Evolutionary conservation across 768 basidiomycete species (phyloP).

Genomic region (Trametes villosa): DNA sequence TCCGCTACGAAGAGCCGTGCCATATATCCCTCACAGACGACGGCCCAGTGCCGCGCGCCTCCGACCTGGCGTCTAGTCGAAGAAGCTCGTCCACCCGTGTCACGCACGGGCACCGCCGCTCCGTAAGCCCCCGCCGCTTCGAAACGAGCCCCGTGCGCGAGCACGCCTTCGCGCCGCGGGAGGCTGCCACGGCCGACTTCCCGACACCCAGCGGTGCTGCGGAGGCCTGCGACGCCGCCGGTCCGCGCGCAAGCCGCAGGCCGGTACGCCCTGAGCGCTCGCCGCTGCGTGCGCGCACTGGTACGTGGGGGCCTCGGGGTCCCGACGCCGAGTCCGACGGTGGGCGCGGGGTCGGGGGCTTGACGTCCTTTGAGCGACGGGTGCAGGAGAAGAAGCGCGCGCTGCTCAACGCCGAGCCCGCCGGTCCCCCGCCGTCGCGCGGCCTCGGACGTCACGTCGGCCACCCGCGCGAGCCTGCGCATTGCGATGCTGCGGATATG

Average conservation of each 20-base stretch:
- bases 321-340: too few relatives aligned
- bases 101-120: neutral
- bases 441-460: too few relatives aligned
- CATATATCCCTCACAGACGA: neutral
- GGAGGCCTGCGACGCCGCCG: neutral
- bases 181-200: too few relatives aligned
- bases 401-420: neutral
- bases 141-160: neutral
- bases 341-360: neutral
- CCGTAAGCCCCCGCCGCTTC: neutral
- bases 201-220: neutral
- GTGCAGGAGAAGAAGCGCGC: conserved; percentile 23
- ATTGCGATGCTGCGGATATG: neutral
- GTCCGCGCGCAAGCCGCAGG: neutral
- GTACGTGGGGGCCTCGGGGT: neutral
- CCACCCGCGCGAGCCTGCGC: neutral
- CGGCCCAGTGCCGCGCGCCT: neutral
- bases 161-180: neutral
- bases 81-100: neutral
- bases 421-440: neutral
- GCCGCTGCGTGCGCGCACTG: conserved; percentile 1
- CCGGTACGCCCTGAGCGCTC: conserved; percentile 12
- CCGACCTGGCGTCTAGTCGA: neutral
- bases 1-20: neutral
- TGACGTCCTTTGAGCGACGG: conserved; percentile 21